phyloP scores from a whole-genome alignment of 2,329 filamentous ascomycete genomes.

The Alternaria panax region DNA sequence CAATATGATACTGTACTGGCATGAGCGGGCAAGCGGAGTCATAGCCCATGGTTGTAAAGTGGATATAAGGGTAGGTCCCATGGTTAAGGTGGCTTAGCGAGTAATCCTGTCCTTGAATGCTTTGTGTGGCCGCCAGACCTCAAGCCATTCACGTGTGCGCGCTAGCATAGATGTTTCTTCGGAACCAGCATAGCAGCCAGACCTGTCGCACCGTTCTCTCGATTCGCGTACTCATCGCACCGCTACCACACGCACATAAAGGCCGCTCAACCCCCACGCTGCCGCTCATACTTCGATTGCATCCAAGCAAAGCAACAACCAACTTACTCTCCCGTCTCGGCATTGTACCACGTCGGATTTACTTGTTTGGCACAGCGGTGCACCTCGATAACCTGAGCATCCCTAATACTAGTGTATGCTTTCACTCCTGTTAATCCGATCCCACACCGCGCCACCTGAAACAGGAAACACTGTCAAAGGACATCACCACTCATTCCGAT shows the following conservation, averaged over 20 bases:
- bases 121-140: conserved; percentile 1
- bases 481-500: background rate
- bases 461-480: background rate
- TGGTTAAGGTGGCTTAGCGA: conserved; percentile 12
- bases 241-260: background rate
- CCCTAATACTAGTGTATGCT: conserved; percentile 6
- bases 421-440: conserved; percentile 5
- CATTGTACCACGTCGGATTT: background rate
- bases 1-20: background rate
- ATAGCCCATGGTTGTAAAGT: background rate
- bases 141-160: conserved; percentile 14
- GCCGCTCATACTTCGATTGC: background rate
- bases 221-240: background rate
- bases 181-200: conserved; percentile 5
- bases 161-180: conserved; percentile 13
- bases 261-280: background rate
- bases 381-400: background rate
- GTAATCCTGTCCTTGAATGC: conserved; percentile 5
- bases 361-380: background rate
- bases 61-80: conserved; percentile 4
- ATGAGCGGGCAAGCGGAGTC: background rate
- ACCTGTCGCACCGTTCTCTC: conserved; percentile 1
- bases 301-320: background rate
- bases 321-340: background rate
- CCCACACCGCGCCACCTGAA: background rate